Base-by-base conservation (phyloP, 1,139 yeast species). In the Magnusiomyces sp. region DNA sequence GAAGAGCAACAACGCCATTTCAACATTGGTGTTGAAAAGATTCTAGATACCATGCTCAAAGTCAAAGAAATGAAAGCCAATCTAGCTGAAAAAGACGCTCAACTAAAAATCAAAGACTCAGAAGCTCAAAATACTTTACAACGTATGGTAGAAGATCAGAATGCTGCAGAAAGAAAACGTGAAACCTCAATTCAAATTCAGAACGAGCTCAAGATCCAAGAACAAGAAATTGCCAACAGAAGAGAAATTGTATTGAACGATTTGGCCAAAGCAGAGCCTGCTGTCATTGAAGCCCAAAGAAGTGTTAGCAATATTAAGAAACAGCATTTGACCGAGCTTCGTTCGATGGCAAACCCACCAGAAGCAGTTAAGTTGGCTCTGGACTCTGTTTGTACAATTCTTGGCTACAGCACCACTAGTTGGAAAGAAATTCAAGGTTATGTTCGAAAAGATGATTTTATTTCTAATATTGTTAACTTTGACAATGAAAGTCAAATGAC, bases 341-440 rank as follows among this genome's bases (percentile, higher is more conserved):
- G 96, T 60, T 83, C 96, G 37, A 85, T 92, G 95, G 67, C 79
- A 3, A 87, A 88, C 55, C 98, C 98, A 0, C 98, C 98, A 0
- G 83, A 80, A 10, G 83, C 94, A 0, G 94, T 92, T 2, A 88
- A 87, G 59, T 67, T 85, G 63, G 82, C 95, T 0, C 70, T 92
- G 71, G 97, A 92, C 59, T 83, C 95, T 1, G 96, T 92, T 0
- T 89, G 97, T 67, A 74, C 78, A 1, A 65, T 92, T 36, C 66
- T 92, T 20, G 97, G 97, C 0, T 83, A 81, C 61, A 72, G 76
- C n/a, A 83, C 79, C 0, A 58, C 61, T 13, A 66, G 75, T 0
- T 90, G 97, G 97, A 75, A 85, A 56, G 94, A 88, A 54, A 95
- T 90, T 1, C 95, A 87, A 59, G 71, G 74, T n/a, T 76, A 83